phyloP scores from a whole-genome alignment of 176 grass and related monocot genomes.

The maize (Zea mays) region Zm-B73-REFERENCE-NAM-5.0 NC_050104.1:119294501-119295000 shows the following conservation, averaged over 20 bases:
- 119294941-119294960: conserved; percentile 5
- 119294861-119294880: background rate
- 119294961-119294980: conserved; percentile 27
- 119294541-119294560: background rate
- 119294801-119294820: conserved; percentile 45
- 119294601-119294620: too few relatives aligned
- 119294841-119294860: background rate
- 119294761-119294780: conserved; percentile 39
- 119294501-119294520: background rate
- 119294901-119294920: background rate
- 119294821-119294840: background rate
- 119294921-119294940: background rate
- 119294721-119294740: too few relatives aligned
- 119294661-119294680: too few relatives aligned
- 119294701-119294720: too few relatives aligned
- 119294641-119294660: too few relatives aligned
- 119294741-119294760: too few relatives aligned
- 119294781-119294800: conserved; percentile 48
- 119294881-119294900: background rate
- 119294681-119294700: too few relatives aligned
- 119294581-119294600: conserved; percentile 20
- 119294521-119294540: background rate
- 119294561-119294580: background rate
- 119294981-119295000: background rate
- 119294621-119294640: too few relatives aligned